phyloP scores from a whole-genome alignment of 164 flowering plant species.

The Berberis vulgaris region DNA sequence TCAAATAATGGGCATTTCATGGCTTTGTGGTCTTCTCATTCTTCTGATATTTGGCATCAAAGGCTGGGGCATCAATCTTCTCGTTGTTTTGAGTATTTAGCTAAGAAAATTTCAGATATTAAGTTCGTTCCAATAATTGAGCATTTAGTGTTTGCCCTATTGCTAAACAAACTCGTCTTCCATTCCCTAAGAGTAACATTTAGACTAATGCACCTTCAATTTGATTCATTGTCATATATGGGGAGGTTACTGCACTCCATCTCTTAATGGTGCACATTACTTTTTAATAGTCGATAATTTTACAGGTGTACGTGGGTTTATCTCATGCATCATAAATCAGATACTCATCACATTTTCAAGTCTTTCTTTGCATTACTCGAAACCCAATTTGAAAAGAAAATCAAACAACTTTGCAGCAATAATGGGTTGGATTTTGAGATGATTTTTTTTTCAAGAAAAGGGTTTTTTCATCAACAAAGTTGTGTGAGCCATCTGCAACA shows the following conservation, averaged over 20 bases:
- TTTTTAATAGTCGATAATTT: constrained; percentile 16
- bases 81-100: not conserved
- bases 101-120: not conserved
- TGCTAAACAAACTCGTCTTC: constrained; percentile 18
- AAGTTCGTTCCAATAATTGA: not conserved
- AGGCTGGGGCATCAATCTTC: constrained; percentile 14
- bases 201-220: constrained; percentile 8
- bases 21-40: constrained; percentile 1
- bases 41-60: constrained; percentile 18
- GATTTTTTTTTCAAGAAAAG: not conserved
- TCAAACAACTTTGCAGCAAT: not conserved
- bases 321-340: constrained; percentile 9
- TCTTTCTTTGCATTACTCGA: constrained; percentile 3
- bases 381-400: not conserved
- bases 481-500: not conserved
- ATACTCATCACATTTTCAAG: constrained; percentile 1
- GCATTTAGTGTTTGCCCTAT: constrained; percentile 15
- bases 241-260: not conserved
- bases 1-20: too few species aligned
- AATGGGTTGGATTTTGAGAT: not conserved
- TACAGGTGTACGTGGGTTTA: constrained; percentile 15
- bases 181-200: not conserved
- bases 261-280: not conserved
- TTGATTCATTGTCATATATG: constrained; percentile 9
- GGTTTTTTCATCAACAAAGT: not conserved